These are phyloP conservation scores for Myxozyma monticola DNA, from an alignment of 805 yeast genomes.

Conservation along the genomic window DNA sequence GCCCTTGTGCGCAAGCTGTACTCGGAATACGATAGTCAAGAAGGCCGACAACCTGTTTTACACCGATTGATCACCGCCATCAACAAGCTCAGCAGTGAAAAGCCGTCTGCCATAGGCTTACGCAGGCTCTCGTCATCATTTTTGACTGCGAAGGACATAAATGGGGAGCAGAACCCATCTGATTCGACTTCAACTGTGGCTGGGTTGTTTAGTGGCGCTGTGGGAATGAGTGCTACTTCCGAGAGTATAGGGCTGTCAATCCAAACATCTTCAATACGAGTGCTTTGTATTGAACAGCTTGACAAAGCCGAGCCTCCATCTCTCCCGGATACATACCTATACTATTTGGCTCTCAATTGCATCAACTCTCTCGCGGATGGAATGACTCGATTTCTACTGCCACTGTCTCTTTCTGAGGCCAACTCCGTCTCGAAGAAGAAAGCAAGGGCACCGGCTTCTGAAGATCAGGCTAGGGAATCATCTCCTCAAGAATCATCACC, in stretches of 20 bases:
- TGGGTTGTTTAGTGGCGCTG: slow-evolving; percentile 22
- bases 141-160: slow-evolving; percentile 6
- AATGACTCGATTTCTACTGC: slow-evolving; percentile 54
- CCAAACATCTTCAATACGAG: slow-evolving; percentile 32
- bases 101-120: slow-evolving; percentile 39
- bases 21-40: slow-evolving; percentile 58
- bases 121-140: slow-evolving; percentile 17
- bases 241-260: slow-evolving; percentile 20
- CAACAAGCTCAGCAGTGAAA: slow-evolving; percentile 41
- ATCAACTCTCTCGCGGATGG: slow-evolving; percentile 65
- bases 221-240: slow-evolving; percentile 6
- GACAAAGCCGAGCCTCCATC: slow-evolving; percentile 80
- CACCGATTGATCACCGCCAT: slow-evolving; percentile 53
- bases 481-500: background rate
- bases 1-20: slow-evolving; percentile 54
- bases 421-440: slow-evolving; percentile 6
- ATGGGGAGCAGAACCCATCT: background rate
- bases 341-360: slow-evolving; percentile 57
- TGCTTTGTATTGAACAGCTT: slow-evolving; percentile 67
- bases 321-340: slow-evolving; percentile 60
- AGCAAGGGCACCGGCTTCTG: slow-evolving; percentile 1
- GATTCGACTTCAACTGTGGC: slow-evolving; percentile 15
- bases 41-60: slow-evolving; percentile 61
- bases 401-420: slow-evolving; percentile 38
- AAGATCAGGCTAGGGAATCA: background rate